Conservation (phyloP, 192 early-diverging fungal genomes). For the Coemansia asiatica region DNA sequence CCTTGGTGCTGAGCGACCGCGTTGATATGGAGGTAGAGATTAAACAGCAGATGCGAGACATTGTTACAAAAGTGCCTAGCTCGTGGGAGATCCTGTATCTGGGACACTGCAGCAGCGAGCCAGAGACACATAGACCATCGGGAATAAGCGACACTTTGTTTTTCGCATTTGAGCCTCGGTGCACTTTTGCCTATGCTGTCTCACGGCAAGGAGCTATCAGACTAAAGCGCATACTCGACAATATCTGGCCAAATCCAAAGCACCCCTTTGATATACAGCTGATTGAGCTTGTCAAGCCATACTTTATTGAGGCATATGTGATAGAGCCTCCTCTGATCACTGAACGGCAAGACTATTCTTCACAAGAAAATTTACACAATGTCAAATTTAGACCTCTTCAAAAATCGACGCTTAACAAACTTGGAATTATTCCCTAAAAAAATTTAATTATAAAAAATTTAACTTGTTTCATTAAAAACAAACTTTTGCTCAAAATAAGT, state of each 20-base stretch:
- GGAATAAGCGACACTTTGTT: constrained; percentile 2
- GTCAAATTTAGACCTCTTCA: neutral
- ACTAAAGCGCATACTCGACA: constrained; percentile 28
- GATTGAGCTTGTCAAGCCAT: constrained; percentile 23
- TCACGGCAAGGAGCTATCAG: constrained; percentile 15
- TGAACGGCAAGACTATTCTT: neutral
- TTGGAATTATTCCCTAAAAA: neutral
- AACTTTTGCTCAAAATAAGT: too few relatives aligned
- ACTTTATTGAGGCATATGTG: constrained; percentile 29
- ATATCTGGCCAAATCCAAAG: constrained; percentile 27
- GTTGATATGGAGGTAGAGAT: constrained; percentile 17
- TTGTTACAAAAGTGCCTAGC: constrained; percentile 8
- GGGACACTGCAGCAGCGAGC: constrained; percentile 22
- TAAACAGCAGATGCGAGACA: neutral
- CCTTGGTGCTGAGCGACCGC: constrained; percentile 23
- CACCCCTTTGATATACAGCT: constrained; percentile 18
- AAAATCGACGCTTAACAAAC: constrained; percentile 3
- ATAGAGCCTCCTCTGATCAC: constrained; percentile 26
- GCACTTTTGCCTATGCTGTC: constrained; percentile 32
- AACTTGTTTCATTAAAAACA: too few relatives aligned
- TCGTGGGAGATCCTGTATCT: constrained; percentile 32
- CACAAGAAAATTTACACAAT: neutral
- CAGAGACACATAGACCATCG: constrained; percentile 5
- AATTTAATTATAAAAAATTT: too few relatives aligned
- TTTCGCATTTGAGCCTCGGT: constrained; percentile 19